Evolutionary conservation across 495 filamentous ascomycete genomes (phyloP).

Genomic region (Glarea lozoyensis): DNA sequence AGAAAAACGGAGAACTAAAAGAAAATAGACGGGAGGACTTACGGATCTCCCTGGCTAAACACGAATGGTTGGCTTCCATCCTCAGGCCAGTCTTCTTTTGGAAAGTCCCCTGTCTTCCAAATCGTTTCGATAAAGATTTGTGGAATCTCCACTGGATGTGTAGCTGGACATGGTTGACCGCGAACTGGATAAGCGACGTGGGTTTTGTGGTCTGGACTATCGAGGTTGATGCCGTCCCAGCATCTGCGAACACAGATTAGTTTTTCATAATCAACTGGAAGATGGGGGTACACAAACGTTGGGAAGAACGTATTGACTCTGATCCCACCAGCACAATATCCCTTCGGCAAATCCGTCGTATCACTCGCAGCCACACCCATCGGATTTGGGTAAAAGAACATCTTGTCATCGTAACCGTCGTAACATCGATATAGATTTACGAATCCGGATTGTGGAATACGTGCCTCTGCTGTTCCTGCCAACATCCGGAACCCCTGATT

Average conservation of each 20-base stretch:
- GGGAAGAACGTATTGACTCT: conserved; percentile 3
- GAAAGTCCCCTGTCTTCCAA: conserved; percentile 3
- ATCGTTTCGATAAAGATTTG: conserved; percentile 26
- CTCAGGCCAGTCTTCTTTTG: neutral
- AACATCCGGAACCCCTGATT: conserved; percentile 53
- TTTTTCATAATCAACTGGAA: neutral
- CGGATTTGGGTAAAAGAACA: neutral
- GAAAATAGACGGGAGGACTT: neutral
- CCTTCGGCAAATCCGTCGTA: neutral
- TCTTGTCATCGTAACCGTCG: neutral
- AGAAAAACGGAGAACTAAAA: neutral
- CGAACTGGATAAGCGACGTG: no score
- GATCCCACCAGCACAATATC: conserved; percentile 3
- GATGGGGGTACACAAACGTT: neutral
- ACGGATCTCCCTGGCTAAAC: conserved; percentile 26
- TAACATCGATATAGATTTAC: conserved; percentile 3
- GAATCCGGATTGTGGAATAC: neutral
- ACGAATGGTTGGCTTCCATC: conserved; percentile 10
- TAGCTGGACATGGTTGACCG: conserved; percentile 34
- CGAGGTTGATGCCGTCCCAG: conserved; percentile 72
- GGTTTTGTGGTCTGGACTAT: no score
- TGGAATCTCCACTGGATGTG: conserved; percentile 46
- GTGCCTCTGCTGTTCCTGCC: conserved; percentile 18
- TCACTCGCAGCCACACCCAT: conserved; percentile 1
- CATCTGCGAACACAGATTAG: conserved; percentile 32